These are phyloP conservation scores for Pisolithus marmoratus DNA, from an alignment of 768 basidiomycete species.

Conservation along the genomic window DNA sequence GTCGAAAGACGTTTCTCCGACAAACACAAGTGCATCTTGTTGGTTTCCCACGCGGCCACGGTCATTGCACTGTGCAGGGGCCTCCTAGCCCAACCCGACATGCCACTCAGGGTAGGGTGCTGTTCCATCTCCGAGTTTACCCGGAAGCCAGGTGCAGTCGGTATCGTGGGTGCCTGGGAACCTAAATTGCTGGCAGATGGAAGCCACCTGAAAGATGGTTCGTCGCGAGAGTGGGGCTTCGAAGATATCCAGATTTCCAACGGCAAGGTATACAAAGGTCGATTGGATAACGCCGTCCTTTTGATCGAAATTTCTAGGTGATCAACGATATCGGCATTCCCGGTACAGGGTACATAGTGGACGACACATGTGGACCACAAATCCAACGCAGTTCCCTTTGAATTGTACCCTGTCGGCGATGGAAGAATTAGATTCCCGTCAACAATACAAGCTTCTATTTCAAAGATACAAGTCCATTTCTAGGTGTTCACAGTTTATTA, in stretches of 20 bases:
- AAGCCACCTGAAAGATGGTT: constrained; percentile 51
- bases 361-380: constrained; percentile 55
- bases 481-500: neutral
- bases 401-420: neutral
- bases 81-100: constrained; percentile 45
- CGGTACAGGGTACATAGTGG: constrained; percentile 56
- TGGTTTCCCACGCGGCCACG: constrained; percentile 75
- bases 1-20: constrained; percentile 40
- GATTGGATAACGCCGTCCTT: neutral
- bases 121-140: constrained; percentile 62
- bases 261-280: constrained; percentile 46
- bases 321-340: constrained; percentile 64
- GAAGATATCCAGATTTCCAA: constrained; percentile 59
- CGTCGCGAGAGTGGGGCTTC: constrained; percentile 75
- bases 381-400: constrained; percentile 17
- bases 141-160: constrained; percentile 23
- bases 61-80: constrained; percentile 58
- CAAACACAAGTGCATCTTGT: constrained; percentile 46
- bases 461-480: neutral
- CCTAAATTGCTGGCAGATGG: constrained; percentile 47
- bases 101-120: constrained; percentile 65
- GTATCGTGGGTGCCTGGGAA: constrained; percentile 42
- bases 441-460: neutral
- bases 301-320: constrained; percentile 38
- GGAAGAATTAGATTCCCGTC: neutral